Base-by-base conservation (phyloP, 305 asterid genomes). In the Fraxinus sp. region DNA sequence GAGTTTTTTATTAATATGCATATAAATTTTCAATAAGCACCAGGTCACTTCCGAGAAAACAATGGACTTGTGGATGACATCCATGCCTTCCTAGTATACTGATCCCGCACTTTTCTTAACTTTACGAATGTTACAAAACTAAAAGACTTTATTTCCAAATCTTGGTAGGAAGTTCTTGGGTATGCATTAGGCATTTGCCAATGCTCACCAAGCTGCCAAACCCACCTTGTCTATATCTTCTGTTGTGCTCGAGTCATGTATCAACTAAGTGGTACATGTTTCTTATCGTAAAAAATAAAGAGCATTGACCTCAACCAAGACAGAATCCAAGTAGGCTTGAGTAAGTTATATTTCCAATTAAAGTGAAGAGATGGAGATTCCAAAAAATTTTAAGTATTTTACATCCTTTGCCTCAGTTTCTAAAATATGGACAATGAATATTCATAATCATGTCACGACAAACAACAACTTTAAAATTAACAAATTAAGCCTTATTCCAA, bases 201-300 rank as follows among this genome's bases (percentile, higher is more conserved):
- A 77, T 70, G 30, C 37, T 55, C 37, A 62, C 78, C 64, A 66
- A 22, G 73, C 77, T 62, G 78, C 71, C 74, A 82, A 66, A 10
- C 37, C 35, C 75, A 80, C 44, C 14, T 4, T 20, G 79, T 78
- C 55, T 16, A 28, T 55, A 30, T 46, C 44, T 26, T 16, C 4
- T 24, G 66, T n/a, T 55, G 26, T 5, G 71, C 70, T 16, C 2
- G 3, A 39, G 24, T 13, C 36, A 0, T 52, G 55, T 36, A 49
- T 3, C 66, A 28, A 49, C 26, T 57, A 18, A 74, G 22, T 55
- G 62, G 39, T 74, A 52, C 39, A 44, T 78, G 13, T 44, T 74
- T 73, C 83, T 74, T 33, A 30, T 26, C 37, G 18, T 73, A 26
- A 83, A 6, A 73, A 36, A 44, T 1, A 62, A 71, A 11, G 44